phyloP scores from a whole-genome alignment of 106 monocot genomes.

The Apostasia shenzhenica region DNA sequence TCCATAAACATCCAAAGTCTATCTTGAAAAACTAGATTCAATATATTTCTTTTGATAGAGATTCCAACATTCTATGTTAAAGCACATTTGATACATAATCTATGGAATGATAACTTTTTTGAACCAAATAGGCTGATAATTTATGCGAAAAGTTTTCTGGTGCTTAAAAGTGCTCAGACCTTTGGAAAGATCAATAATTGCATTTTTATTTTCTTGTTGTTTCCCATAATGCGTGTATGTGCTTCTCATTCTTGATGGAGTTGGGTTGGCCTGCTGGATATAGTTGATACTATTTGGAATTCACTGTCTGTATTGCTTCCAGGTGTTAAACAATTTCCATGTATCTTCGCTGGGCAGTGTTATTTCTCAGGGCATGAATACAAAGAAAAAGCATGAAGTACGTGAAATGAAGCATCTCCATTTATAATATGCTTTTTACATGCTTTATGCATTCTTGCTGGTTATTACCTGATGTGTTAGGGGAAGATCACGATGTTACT shows the following conservation, averaged over 20 bases:
- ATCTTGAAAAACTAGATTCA: too few relatives aligned
- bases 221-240: neutral
- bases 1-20: too few relatives aligned
- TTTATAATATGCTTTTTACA: neutral
- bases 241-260: constrained; percentile 2
- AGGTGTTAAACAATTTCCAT: constrained; percentile 50
- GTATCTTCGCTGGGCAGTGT: constrained; percentile 60
- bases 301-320: constrained; percentile 9
- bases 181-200: neutral
- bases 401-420: constrained; percentile 12
- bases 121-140: neutral
- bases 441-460: neutral
- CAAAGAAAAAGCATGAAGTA: constrained; percentile 97
- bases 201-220: neutral
- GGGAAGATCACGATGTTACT: neutral
- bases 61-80: too few relatives aligned
- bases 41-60: too few relatives aligned
- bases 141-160: neutral
- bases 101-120: neutral
- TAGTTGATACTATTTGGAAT: neutral
- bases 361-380: constrained; percentile 90
- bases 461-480: neutral
- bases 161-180: neutral
- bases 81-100: too few relatives aligned
- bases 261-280: neutral